A percentile compares a stretch with the other conserved stretches of the same genome.
Evolutionary conservation across 108 stramenopile species (phyloP).

Genomic region (Seminavis robusta): DNA sequence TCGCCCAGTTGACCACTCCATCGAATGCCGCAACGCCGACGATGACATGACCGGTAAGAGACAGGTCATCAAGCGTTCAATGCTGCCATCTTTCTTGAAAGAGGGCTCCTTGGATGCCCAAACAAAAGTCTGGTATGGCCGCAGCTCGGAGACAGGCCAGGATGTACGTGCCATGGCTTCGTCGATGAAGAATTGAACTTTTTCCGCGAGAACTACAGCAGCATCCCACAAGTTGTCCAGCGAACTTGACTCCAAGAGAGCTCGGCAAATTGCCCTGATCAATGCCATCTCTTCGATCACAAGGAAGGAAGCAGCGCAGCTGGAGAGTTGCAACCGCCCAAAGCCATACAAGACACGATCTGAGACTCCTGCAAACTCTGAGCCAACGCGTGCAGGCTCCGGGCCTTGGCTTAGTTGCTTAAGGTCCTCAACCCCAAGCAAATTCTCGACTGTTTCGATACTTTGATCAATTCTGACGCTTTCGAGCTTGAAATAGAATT

Average conservation of each 20-base stretch:
- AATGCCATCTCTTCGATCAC: no score
- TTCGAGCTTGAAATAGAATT: constrained; percentile 12
- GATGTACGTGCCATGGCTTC: constrained; percentile 30
- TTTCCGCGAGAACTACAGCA: background rate
- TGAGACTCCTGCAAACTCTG: no score
- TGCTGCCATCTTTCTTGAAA: constrained; percentile 13
- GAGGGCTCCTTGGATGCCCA: constrained; percentile 72
- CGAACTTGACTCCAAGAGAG: constrained; percentile 21
- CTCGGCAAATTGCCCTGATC: constrained; percentile 30
- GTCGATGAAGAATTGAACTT: constrained; percentile 33
- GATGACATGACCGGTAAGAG: constrained; percentile 54
- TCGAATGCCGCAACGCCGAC: no score
- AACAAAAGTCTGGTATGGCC: constrained; percentile 80
- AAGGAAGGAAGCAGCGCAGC: no score
- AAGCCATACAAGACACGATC: no score
- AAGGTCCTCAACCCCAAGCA: constrained; percentile 45
- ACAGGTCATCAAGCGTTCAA: constrained; percentile 34
- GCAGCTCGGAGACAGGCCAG: constrained; percentile 58
- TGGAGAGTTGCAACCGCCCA: no score
- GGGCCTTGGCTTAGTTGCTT: no score
- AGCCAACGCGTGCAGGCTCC: no score
- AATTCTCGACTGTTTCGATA: constrained; percentile 64
- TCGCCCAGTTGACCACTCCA: no score
- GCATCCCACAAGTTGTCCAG: no score
- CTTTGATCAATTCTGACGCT: constrained; percentile 40